Evolutionary conservation across 352 stramenopile species (phyloP), one percentile per base, ranked within the genome.

Genomic region (Globisporangium cederbergense): DNA sequence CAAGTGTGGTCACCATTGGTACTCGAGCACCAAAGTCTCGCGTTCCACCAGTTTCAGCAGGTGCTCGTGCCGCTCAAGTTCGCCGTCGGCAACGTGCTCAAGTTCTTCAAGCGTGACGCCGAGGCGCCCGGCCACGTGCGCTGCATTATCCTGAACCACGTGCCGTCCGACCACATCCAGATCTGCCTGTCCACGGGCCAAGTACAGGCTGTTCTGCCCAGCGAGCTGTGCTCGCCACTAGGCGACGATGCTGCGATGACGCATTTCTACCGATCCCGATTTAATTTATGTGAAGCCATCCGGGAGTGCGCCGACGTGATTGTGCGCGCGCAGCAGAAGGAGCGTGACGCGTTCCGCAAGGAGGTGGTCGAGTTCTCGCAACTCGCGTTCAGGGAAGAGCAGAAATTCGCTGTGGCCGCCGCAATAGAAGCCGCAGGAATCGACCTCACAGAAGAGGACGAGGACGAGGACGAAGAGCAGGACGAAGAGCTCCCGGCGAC

Each of bases 1-100:
- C 86, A 91, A 65, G 68, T 93, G 53, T 95, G 86, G 86, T 92
- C 83, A 11, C 81, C 79, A 11, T 58, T 88, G 25, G 82, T 81
- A 16, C 64, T 76, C 4, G 70, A 73, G 34, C 62, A 66, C 6
- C 80, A 92, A 42, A 76, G 67, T 34, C 56, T 67, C 8, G 68
- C 67, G 5, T 81, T 91, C 34, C 65, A 81, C 16, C 67, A 84
- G 57, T 95, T 89, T 74, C 75, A 76, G 38, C 56, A 73, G 8
- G 57, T 90, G 25, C 55, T 93, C 0, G 79, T 89, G 43, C 66
- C 67, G 7, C 66, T 95, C 11, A 83, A 75, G 22, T 92, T 84
- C 50, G 75, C 77, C 9, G 66, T 87, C 13, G 83, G 86, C 16
- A 90, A 93, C 50, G 75, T 95, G 20, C 76, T 95, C 53, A 91